phyloP scores from a whole-genome alignment of 192 early-diverging fungal species.

The Mortierella hygrophila region DNA sequence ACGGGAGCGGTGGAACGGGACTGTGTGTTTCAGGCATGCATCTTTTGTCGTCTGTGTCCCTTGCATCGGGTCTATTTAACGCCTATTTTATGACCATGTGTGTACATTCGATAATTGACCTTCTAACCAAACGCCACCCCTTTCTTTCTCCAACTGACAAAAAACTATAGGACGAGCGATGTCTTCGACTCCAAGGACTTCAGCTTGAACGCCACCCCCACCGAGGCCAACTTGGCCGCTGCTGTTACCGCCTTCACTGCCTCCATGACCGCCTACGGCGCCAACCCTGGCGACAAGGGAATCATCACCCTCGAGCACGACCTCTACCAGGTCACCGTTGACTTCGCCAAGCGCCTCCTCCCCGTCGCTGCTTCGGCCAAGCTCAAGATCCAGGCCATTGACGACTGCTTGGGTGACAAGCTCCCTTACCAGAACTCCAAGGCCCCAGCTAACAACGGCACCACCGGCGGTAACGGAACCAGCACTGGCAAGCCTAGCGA shows the following conservation, averaged over 20 bases:
- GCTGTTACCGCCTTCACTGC: constrained; percentile 10
- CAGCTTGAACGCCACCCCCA: constrained; percentile 29
- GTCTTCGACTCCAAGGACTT: constrained; percentile 64
- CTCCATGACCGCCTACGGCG: constrained; percentile 40
- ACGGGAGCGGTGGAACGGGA: too few relatives aligned
- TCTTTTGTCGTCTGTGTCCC: neutral
- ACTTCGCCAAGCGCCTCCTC: constrained; percentile 54
- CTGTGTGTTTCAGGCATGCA: neutral
- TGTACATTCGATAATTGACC: neutral
- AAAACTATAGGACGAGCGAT: constrained; percentile 43
- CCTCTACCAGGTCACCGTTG: constrained; percentile 56
- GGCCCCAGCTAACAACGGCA: neutral
- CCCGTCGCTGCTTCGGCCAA: constrained; percentile 32
- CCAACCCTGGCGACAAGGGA: constrained; percentile 47
- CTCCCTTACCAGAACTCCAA: constrained; percentile 25
- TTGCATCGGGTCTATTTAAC: too few relatives aligned
- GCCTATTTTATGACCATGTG: neutral
- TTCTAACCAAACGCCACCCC: neutral
- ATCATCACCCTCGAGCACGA: constrained; percentile 69
- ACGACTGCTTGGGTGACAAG: constrained; percentile 42
- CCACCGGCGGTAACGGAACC: neutral
- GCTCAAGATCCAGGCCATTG: constrained; percentile 41
- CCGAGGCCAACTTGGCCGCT: constrained; percentile 6
- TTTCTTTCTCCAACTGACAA: neutral
- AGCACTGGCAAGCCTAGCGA: neutral